Base-by-base conservation (phyloP, 2,329 filamentous ascomycete species). In the Pestalotiopsis fici region DNA sequence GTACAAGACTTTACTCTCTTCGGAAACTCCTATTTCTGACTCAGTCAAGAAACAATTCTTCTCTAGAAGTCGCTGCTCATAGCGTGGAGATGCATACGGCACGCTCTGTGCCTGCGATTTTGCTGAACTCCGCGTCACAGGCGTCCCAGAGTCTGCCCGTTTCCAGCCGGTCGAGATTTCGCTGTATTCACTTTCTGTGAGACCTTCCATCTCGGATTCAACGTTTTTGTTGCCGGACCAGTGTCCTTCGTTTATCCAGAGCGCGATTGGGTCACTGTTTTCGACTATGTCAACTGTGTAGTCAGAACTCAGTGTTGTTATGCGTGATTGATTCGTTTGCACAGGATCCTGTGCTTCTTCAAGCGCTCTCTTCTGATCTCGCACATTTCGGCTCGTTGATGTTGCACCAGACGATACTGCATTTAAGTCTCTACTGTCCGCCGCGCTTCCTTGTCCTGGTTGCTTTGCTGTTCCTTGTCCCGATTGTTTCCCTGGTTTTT, bases 131-230 rank as follows among this genome's bases (percentile, higher is more conserved):
- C 43, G 15, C 18, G 43, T 47, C n/a, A 47, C n/a, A 7, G 3
- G 13, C 43, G 43, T 47, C n/a, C 43, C 43, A 47, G 43, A 18
- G 43, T 50, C 43, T 50, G 4, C 9, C 13, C 6, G 27, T 31
- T 23, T 28, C 23, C 23, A 27, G 3, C 12, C 23, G 27, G 2
- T 5, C 21, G 15, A 27, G 9, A 15, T n/a, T 25, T 15, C 55
- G 31, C 31, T 35, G 31, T 35, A 35, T 35, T 35, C 31, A 35
- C 31, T 35, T 3, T 35, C 31, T 11, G 31, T 35, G 23, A 28
- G n/a, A 31, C 75, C 60, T 74, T 75, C 70, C 74, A 74, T 67
- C 72, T 74, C 35, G 76, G 75, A 71, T 78, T 75, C 64, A 78
- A 68, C 69, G 74, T 70, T 64, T 73, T 74, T 72, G 76, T 77